phyloP scores from a whole-genome alignment of 1,284 basidiomycete genomes.

The Coniophora puteana region DNA sequence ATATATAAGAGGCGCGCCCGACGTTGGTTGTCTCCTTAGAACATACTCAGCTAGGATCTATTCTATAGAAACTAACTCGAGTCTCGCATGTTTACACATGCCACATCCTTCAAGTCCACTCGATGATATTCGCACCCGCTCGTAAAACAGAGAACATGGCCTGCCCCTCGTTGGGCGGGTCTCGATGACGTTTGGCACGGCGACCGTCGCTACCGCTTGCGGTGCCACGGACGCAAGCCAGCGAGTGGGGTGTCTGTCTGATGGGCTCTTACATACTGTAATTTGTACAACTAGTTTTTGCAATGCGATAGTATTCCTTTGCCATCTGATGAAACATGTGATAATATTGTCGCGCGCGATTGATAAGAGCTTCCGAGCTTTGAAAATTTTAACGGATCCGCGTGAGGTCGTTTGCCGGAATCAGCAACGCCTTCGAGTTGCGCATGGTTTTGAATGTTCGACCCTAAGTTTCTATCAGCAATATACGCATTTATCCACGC shows the following conservation, averaged over 20 bases:
- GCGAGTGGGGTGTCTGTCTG: slow-evolving; percentile 73
- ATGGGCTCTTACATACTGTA: slow-evolving; percentile 69
- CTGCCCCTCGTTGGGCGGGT: slow-evolving; percentile 30
- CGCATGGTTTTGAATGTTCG: too few relatives aligned
- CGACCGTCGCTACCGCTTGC: slow-evolving; percentile 33
- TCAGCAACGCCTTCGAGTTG: too few relatives aligned
- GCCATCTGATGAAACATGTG: too few relatives aligned
- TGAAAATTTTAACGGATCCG: too few relatives aligned
- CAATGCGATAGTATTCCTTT: too few relatives aligned
- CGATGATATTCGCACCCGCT: slow-evolving; percentile 70
- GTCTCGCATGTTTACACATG: slow-evolving; percentile 86
- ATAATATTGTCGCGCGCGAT: too few relatives aligned
- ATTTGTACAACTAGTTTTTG: too few relatives aligned
- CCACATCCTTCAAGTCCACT: slow-evolving; percentile 77
- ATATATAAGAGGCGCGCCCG: slow-evolving; percentile 36
- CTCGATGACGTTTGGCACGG: slow-evolving; percentile 74
- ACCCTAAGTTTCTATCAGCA: too few relatives aligned
- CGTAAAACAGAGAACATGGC: slow-evolving; percentile 77
- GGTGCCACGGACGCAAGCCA: slow-evolving; percentile 37
- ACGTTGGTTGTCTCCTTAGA: slow-evolving; percentile 44
- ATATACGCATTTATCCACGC: too few relatives aligned
- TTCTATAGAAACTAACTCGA: slow-evolving; percentile 87
- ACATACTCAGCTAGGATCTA: slow-evolving; percentile 89
- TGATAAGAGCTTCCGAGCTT: too few relatives aligned
- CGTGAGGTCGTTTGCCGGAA: too few relatives aligned